Evolutionary conservation across 306 rosid species (phyloP).

Genomic region (Fragaria nilgerrensis): DNA sequence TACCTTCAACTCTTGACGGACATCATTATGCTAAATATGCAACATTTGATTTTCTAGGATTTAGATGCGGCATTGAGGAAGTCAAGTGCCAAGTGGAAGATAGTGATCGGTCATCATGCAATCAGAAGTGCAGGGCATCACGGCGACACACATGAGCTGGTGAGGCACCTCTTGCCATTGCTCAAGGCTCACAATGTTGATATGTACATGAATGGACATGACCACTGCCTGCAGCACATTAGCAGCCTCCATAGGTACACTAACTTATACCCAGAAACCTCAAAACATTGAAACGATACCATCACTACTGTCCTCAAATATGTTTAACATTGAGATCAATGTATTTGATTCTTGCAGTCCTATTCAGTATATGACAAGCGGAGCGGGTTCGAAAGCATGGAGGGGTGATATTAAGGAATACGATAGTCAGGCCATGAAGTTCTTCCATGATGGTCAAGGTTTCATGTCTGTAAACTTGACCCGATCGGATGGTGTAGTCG

Average conservation of each 20-base stretch:
- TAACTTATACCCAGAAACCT: background rate
- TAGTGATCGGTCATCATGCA: slow-evolving; percentile 85
- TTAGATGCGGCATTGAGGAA: slow-evolving; percentile 33
- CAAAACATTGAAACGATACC: background rate
- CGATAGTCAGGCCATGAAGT: slow-evolving; percentile 40
- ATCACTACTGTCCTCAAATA: background rate
- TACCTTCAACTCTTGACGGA: background rate
- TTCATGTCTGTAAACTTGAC: slow-evolving; percentile 63
- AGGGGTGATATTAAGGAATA: slow-evolving; percentile 41
- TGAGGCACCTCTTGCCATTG: slow-evolving; percentile 56
- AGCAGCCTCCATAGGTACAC: slow-evolving; percentile 54
- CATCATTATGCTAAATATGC: background rate
- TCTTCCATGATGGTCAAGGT: slow-evolving; percentile 87
- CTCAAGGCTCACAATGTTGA: slow-evolving; percentile 71
- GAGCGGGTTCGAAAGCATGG: slow-evolving; percentile 94
- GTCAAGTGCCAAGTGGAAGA: slow-evolving; percentile 78
- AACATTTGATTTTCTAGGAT: slow-evolving; percentile 24
- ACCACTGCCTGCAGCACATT: slow-evolving; percentile 77
- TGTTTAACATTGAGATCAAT: background rate
- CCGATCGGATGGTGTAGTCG: slow-evolving; percentile 32
- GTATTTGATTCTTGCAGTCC: slow-evolving; percentile 34
- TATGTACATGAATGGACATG: slow-evolving; percentile 81
- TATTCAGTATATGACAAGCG: slow-evolving; percentile 73
- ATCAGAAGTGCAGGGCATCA: slow-evolving; percentile 64
- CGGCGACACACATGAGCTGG: slow-evolving; percentile 68